Evolutionary conservation across 495 filamentous ascomycete genomes (phyloP), one percentile per base, ranked within the genome.

Genomic region (Penicillium desertorum): DNA sequence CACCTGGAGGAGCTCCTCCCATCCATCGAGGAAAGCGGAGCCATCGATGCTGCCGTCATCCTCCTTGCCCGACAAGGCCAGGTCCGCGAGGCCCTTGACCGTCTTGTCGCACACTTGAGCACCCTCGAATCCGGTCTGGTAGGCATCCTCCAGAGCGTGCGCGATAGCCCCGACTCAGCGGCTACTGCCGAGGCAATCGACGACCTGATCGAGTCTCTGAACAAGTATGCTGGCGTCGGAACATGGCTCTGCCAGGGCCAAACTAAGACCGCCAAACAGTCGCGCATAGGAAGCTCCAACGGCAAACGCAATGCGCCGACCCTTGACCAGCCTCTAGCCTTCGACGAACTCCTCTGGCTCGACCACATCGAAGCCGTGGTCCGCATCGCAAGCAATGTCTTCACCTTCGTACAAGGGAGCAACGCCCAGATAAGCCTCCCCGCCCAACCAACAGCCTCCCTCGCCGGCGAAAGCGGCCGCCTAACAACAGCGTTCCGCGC

Each of bases 211-310:
- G 83, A 86, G 37, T 88, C 87, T 5, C 70, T 98, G 43, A 83
- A 93, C 54, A 98, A 93, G 67, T 97, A 96, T 69, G 81, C 86
- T 1, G 84, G 89, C 49, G 91, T 98, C 20, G 94, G 94, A 29
- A 90, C 92, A 20, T 98, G 94, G 94, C 81, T 98, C 22, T 97
- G 94, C 63, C 91, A 94, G 73, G 87, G 89, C 34, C 92, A 98
- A 72, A 92, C 83, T 50, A 91, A 88, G 63, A 83, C 81, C 1
- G 70, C 77, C 16, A 77, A 80, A 60, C 72, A 74, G 45, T 58
- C 66, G 23, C 62, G 66, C 52, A 41, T 56, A 17, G 47, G 56
- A 3, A 68, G 75, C 51, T 65, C 73, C 34, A 80, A 83, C 63
- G 59, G 64, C 30, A 66, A 66, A 36, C 64, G 58, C 11, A 66